phyloP scores from a whole-genome alignment of 768 basidiomycete genomes.

The Pulveroboletus sp. region DNA sequence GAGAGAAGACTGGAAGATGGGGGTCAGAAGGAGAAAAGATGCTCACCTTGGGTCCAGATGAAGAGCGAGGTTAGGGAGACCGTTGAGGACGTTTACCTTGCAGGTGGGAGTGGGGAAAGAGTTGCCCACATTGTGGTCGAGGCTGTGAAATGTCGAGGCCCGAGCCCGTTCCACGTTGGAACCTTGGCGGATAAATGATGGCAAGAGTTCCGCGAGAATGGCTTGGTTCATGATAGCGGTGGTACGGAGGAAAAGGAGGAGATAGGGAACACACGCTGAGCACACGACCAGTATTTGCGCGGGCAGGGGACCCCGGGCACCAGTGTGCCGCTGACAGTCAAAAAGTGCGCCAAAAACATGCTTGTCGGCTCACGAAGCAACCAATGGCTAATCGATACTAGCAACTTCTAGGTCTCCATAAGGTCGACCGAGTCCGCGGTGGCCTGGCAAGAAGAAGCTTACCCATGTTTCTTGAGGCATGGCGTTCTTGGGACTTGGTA shows the following conservation, averaged over 20 bases:
- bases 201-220: constrained; percentile 12
- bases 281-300: constrained; percentile 24
- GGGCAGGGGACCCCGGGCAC: constrained; percentile 2
- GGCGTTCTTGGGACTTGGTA: not conserved
- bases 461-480: not conserved
- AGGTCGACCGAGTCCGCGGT: constrained; percentile 1
- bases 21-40: constrained; percentile 22
- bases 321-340: not conserved
- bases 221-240: constrained; percentile 14
- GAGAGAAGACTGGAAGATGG: constrained; percentile 22
- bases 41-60: constrained; percentile 72
- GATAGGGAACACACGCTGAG: not conserved
- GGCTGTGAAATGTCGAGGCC: not conserved
- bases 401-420: too few relatives aligned
- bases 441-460: constrained; percentile 12
- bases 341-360: too few relatives aligned
- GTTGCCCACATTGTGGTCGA: not conserved
- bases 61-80: constrained; percentile 54
- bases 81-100: constrained; percentile 53
- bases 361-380: not conserved
- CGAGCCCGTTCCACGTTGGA: constrained; percentile 3
- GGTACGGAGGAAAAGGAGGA: not conserved
- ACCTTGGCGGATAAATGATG: not conserved
- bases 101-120: constrained; percentile 26
- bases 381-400: constrained; percentile 10